phyloP scores from a whole-genome alignment of 2,329 filamentous ascomycete genomes.

The Aureobasidium sp. region DNA sequence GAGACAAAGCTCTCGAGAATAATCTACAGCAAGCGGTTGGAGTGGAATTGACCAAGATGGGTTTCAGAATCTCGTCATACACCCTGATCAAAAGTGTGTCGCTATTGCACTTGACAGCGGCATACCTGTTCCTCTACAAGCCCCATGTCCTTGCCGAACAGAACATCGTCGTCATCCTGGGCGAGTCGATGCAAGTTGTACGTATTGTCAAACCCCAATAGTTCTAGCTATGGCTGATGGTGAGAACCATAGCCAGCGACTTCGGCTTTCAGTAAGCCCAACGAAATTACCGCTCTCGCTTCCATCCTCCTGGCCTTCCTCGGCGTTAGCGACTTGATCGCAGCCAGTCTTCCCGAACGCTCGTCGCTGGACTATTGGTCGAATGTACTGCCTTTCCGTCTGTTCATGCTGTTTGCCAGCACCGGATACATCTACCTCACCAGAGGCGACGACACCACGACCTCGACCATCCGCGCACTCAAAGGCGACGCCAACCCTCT shows the following conservation, averaged over 20 bases:
- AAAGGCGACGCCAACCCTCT: slow-evolving; percentile 28
- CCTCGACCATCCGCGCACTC: slow-evolving; percentile 20
- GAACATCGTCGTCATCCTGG: slow-evolving; percentile 70
- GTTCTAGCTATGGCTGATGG: background rate
- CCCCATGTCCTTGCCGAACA: slow-evolving; percentile 70
- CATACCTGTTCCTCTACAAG: slow-evolving; percentile 72
- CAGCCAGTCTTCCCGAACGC: slow-evolving; percentile 39
- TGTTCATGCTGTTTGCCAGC: slow-evolving; percentile 55
- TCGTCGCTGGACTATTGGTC: slow-evolving; percentile 42
- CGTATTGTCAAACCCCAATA: slow-evolving; percentile 22
- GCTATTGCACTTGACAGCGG: slow-evolving; percentile 77
- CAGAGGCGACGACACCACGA: slow-evolving; percentile 49
- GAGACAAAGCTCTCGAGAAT: background rate
- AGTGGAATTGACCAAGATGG: slow-evolving; percentile 51
- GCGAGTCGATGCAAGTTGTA: slow-evolving; percentile 78
- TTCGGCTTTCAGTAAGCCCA: slow-evolving; percentile 60
- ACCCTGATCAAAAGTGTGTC: slow-evolving; percentile 75
- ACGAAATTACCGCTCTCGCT: slow-evolving; percentile 58
- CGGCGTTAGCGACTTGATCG: slow-evolving; percentile 41
- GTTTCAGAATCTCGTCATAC: slow-evolving; percentile 63
- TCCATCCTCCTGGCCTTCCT: slow-evolving; percentile 65
- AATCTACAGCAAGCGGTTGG: background rate
- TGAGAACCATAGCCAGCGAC: slow-evolving; percentile 50
- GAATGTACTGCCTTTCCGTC: slow-evolving; percentile 55
- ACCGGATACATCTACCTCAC: slow-evolving; percentile 57